Base-by-base conservation (phyloP, 495 filamentous ascomycete genomes). In the Daldinia caldariorum region DNA sequence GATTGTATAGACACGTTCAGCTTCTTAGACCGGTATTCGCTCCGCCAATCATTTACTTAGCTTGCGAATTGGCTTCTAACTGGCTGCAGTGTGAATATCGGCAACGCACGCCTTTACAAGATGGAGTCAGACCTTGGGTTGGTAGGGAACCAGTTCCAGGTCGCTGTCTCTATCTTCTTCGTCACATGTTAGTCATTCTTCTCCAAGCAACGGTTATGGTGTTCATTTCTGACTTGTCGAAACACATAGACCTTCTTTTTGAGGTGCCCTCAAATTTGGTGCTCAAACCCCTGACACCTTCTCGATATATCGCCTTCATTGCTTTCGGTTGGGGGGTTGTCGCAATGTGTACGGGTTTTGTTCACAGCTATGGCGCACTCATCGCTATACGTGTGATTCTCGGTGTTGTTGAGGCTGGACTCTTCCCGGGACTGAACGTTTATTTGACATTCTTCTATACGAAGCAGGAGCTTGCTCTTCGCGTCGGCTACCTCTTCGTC, bases 401-500 rank as follows among this genome's bases (percentile, higher is more conserved):
- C 0, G 90, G 90, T 3, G 81, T 79, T 1, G 84, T 87, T 38
- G 90, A 91, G 75, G 89, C 88, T 0, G 89, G 89, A 3, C 82
- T 94, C 7, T 92, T 94, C 70, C 92, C 92, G 0, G 88, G 89
- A 0, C 78, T 90, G 22, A 84, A 86, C 57, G 80, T 89, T n/a
- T 91, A 91, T 66, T 81, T 94, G 16, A 92, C 89, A 1, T 84
- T 92, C 57, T 92, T 93, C 78, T 94, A 93, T 74, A 89, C 85
- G 50, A 90, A 90, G 67, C 83, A 84, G 7, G 91, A 94, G 70
- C 85, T 93, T 20, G 91, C 91, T 7, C 81, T 93, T 35, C 86
- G 92, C 29, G 88, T 92, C 4, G 88, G 89, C 0, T 92, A 92
- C 71, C 83, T 94, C 4, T 94, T 94, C 76, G 89, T 91, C 58